Evolutionary conservation across 2,329 filamentous ascomycete genomes (phyloP), one percentile per base, ranked within the genome.

Genomic region (Xylogone sp.): DNA sequence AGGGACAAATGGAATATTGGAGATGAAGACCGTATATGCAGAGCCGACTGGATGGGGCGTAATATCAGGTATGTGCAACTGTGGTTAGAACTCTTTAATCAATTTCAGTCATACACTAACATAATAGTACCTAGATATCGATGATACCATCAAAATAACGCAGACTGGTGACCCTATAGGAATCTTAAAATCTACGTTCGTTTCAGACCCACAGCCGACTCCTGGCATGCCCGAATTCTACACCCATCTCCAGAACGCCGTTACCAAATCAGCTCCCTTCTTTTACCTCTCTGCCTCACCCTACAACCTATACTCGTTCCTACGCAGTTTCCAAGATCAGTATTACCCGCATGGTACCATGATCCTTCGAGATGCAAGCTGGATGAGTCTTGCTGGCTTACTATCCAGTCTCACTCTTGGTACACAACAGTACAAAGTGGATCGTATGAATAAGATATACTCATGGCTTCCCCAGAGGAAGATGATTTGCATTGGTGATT

Each of bases 281-380:
- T 96, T 96, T 75, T 97, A 97, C 69, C 80, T 97, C 45, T 95
- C 90, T 0, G 92, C 93, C 0, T 96, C 91, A 0, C 93, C 93
- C 0, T 97, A 97, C 74, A 96, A 95, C 61, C 80, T 97, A 9
- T 97, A 97, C 65, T 87, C 89, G 0, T 94, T 97, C 69, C 78
- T 97, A 21, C 84, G 80, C 51, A 68, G 77, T 1, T 97, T 97
- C 70, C 77, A 90, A 31, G 72, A 84, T 49, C 66, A 76, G 1
- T 72, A 87, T 68, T 97, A 86, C 65, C 88, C 87, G 0, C 79
- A 78, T 2, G 93, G 93, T 10, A 90, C 90, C 21, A 78, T 97
- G 56, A 82, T 97, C 31, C 79, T 97, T 6, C 86, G 93, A 39
- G 90, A 97, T 62, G 84, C 87, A 8, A 89, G 84, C 50, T 96